Conservation (phyloP, 2,329 filamentous ascomycete species). For the Daldinia sp. region DNA sequence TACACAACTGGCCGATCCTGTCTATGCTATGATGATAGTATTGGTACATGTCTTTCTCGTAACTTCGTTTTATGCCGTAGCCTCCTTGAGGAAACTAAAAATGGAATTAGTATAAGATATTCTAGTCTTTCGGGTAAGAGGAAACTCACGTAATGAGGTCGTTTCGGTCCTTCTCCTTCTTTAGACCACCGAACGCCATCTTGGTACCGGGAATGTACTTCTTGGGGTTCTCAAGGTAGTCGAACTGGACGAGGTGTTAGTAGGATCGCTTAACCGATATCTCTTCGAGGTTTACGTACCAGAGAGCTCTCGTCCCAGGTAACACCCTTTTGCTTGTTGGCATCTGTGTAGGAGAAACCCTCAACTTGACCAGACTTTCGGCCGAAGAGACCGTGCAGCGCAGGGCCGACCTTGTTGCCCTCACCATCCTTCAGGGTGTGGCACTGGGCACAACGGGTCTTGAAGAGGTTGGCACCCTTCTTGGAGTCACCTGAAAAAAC, state of each 20-base stretch:
- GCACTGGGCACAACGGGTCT: conserved; percentile 98
- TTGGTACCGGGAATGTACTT: conserved; percentile 99
- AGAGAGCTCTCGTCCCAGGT: conserved; percentile 87
- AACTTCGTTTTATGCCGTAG: conserved; percentile 69
- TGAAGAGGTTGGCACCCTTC: conserved; percentile 99
- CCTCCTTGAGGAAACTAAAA: conserved; percentile 71
- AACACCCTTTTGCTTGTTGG: conserved; percentile 98
- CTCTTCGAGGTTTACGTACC: conserved; percentile 56
- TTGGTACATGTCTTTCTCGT: conserved; percentile 48
- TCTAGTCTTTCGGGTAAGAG: neutral
- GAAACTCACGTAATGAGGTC: conserved; percentile 91
- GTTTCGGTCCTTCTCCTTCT: conserved; percentile 99
- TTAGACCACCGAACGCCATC: conserved; percentile 99
- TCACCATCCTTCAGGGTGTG: conserved; percentile 92
- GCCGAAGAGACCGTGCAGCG: conserved; percentile 96
- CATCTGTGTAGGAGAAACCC: conserved; percentile 97
- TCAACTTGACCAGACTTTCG: conserved; percentile 91
- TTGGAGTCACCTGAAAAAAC: conserved; percentile 77
- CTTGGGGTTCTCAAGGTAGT: conserved; percentile 99
- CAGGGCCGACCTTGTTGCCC: conserved; percentile 97
- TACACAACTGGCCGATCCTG: conserved; percentile 45
- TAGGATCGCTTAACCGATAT: neutral
- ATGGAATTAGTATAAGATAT: conserved; percentile 4
- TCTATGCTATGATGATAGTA: conserved; percentile 46
- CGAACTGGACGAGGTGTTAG: conserved; percentile 67